Evolutionary conservation across 768 basidiomycete species (phyloP).

Genomic region (Asterophora parasitica): DNA sequence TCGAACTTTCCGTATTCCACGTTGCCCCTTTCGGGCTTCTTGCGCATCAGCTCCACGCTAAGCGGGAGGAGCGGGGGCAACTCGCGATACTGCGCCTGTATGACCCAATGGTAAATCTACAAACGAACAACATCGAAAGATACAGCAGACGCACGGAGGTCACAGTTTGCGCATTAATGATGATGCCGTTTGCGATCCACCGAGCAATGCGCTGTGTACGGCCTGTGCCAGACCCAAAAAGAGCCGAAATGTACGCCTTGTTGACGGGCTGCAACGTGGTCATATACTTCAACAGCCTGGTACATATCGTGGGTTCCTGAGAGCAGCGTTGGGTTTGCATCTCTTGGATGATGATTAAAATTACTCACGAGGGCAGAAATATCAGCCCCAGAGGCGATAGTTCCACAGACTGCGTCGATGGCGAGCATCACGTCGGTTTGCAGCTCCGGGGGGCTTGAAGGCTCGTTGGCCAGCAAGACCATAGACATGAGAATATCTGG

Average conservation of each 20-base stretch:
- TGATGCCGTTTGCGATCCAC: constrained; percentile 48
- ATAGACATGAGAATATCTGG: constrained; percentile 47
- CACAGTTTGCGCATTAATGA: constrained; percentile 27
- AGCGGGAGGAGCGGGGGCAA: constrained; percentile 50
- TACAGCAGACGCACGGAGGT: constrained; percentile 18
- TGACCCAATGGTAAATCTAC: constrained; percentile 8
- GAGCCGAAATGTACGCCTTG: constrained; percentile 44
- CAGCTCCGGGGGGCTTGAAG: constrained; percentile 38
- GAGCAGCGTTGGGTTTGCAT: not conserved
- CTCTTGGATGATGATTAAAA: not conserved
- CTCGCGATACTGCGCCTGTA: constrained; percentile 36
- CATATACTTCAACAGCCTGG: constrained; percentile 38
- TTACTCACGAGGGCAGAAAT: constrained; percentile 24
- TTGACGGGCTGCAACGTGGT: constrained; percentile 40
- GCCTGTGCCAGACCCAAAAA: constrained; percentile 47
- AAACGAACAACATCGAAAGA: not conserved
- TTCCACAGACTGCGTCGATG: constrained; percentile 42
- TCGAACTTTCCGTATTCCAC: constrained; percentile 44
- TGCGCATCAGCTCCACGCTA: constrained; percentile 41
- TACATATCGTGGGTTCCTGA: constrained; percentile 46
- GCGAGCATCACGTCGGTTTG: constrained; percentile 41
- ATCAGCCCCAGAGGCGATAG: constrained; percentile 28
- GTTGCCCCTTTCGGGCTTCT: constrained; percentile 20
- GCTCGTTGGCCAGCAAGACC: constrained; percentile 54
- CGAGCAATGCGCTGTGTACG: constrained; percentile 52